Evolutionary conservation across 2,329 filamentous ascomycete genomes (phyloP).

Genomic region (Aureobasidium sp.): DNA sequence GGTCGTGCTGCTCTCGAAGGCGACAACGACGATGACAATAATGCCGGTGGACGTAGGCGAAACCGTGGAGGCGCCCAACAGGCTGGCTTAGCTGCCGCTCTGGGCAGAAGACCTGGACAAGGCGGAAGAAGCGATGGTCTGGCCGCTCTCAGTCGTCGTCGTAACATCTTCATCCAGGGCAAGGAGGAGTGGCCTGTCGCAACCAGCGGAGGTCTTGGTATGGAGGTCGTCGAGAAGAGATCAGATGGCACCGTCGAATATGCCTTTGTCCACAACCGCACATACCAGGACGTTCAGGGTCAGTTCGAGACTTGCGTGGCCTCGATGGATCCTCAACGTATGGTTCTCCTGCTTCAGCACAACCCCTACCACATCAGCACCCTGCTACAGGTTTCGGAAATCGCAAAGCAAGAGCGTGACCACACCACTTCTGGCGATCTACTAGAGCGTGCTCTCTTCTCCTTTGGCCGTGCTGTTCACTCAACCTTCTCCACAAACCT

Average conservation of each 20-base stretch:
- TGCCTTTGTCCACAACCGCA: conserved; percentile 62
- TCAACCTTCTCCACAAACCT: conserved; percentile 72
- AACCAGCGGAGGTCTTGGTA: conserved; percentile 70
- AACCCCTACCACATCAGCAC: conserved; percentile 89
- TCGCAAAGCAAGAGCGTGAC: conserved; percentile 86
- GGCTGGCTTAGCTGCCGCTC: conserved; percentile 49
- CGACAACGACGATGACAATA: conserved; percentile 43
- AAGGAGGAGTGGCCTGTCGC: conserved; percentile 80
- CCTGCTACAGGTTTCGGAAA: conserved; percentile 84
- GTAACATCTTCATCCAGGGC: conserved; percentile 77
- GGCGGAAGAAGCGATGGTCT: conserved; percentile 54
- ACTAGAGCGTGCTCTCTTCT: conserved; percentile 83
- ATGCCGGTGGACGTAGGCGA: conserved; percentile 42
- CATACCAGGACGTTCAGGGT: conserved; percentile 65
- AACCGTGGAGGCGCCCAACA: conserved; percentile 45
- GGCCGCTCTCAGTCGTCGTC: conserved; percentile 60
- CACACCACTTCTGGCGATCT: conserved; percentile 78
- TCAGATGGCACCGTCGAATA: conserved; percentile 60
- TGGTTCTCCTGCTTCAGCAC: conserved; percentile 65
- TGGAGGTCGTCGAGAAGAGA: conserved; percentile 57
- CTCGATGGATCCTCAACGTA: conserved; percentile 70
- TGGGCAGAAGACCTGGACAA: conserved; percentile 39
- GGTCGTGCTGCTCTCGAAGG: conserved; percentile 55
- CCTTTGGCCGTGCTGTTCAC: conserved; percentile 80
- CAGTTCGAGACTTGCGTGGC: conserved; percentile 75